These are phyloP conservation scores for Quercus suber DNA, from an alignment of 306 rosid species.

Conservation along the genomic window DNA sequence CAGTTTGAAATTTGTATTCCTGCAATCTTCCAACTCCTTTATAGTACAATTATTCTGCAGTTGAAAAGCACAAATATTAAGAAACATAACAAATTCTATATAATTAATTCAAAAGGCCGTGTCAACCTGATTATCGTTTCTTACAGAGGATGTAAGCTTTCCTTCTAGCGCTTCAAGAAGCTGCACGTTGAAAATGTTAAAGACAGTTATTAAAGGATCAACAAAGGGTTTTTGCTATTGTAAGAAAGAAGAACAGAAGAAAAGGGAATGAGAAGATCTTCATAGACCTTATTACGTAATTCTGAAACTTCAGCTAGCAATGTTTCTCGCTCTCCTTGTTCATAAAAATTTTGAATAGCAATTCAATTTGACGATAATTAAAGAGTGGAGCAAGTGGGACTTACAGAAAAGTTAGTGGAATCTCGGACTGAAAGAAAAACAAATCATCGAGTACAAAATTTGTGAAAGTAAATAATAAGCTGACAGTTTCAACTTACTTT, in stretches of 20 bases:
- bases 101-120: slow-evolving; percentile 12
- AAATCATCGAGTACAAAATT: background rate
- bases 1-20: slow-evolving; percentile 58
- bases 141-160: slow-evolving; percentile 33
- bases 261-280: slow-evolving; percentile 1
- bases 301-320: slow-evolving; percentile 72
- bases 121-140: slow-evolving; percentile 52
- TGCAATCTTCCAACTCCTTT: slow-evolving; percentile 62
- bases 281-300: slow-evolving; percentile 70
- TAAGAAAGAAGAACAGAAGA: slow-evolving; percentile 1
- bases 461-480: too few species aligned
- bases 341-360: slow-evolving; percentile 45
- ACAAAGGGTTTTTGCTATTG: background rate
- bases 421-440: background rate
- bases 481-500: too few species aligned
- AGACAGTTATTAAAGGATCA: slow-evolving; percentile 26
- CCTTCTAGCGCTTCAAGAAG: slow-evolving; percentile 51
- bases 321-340: slow-evolving; percentile 77
- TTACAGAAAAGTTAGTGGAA: background rate
- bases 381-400: background rate
- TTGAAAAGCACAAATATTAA: slow-evolving; percentile 14
- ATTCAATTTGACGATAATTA: background rate
- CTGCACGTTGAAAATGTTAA: slow-evolving; percentile 39
- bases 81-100: slow-evolving; percentile 20
- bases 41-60: slow-evolving; percentile 49